Evolutionary conservation across 2,329 filamentous ascomycete species (phyloP), one percentile per base, ranked within the genome.

Genomic region (Tolypocladium tundrense): DNA sequence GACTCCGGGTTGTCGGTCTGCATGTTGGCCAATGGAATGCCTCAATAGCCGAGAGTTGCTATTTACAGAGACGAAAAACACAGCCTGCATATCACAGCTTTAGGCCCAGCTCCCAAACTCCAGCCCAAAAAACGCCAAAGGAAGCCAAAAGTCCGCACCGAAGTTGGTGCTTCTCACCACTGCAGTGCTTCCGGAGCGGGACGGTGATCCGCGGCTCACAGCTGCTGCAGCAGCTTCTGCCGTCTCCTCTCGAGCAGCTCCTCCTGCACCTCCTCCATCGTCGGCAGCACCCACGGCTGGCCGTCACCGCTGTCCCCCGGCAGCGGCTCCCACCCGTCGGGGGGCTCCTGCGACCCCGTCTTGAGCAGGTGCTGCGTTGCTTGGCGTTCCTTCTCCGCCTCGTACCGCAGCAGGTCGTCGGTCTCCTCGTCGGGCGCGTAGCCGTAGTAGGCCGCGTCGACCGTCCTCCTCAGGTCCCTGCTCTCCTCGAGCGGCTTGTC

Each of bases 401-500:
- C 94, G 70, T 95, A 96, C 55, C 79, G 83, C 62, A 97, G 71
- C 68, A 97, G 70, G 52, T 81, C 84, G 0, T 88, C 90, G 70
- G 96, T 91, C 72, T 97, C 94, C 72, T 97, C 92, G 65, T 92
- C 90, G 9, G 92, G 81, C 60, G 91, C 92, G 72, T 96, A 99
- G 45, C 94, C 94, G 72, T 97, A 99, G 73, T 99, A 99, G 39
- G 87, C 88, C 14, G 94, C 94, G 73, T 99, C 91, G 10, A 99
- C 92, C 65, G 87, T 83, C 73, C 83, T 86, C 60, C 87, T 76
- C 65, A 91, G 70, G 65, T 91, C 88, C 55, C 85, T 84, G 65
- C 88, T 79, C 60, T 82, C 81, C 67, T 90, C 81, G 3, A 78
- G 79, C n/a, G 73, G 81, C 67, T 85, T 86, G 59, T 85, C 81